Evolutionary conservation across 129 eudicot species (phyloP), one percentile per base, ranked within the genome.

Genomic region (Helianthus tuberosus): DNA sequence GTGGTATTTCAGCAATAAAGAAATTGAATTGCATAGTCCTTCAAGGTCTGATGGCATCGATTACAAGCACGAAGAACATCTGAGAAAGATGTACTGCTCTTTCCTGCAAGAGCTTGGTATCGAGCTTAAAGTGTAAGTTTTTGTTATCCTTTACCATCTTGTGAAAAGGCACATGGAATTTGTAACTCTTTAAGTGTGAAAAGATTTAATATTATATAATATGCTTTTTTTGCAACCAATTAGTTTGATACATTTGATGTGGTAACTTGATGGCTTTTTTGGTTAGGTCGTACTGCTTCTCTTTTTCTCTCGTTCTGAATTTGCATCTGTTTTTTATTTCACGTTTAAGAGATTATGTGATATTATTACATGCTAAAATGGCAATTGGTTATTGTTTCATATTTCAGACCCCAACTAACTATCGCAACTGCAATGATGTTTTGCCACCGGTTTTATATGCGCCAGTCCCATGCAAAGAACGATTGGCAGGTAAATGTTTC

Each of bases 371-470:
- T 64, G 51, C 70, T 78, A 16, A 54, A 49, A 64, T 73, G 51
- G 64, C 58, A 67, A 8, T 73, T 67, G 73, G 38, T 73, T 79
- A 44, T 41, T 58, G 59, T 55, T 47, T 39, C 55, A 38, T 64
- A 55, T 86, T 82, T 67, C 89, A 91, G 97, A 82, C 94, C 92
- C 36, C 96, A 89, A 57, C 75, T 86, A 65, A 91, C 97, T 47
- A 91, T 89, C 48, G 90, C 97, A 72, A 91, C 90, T 65, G 84
- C 92, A 48, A 55, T 86, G 75, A 71, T 88, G 81, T 82, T 88
- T 70, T 91, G 97, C 80, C 96, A 91, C 80, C 88, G 97, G 62
- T 91, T 91, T 77, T 91, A 84, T 72, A 86, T 84, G 88, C 81
- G 80, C 32, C 97, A 91, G 68, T 91, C 96, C 81, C 96, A 80